phyloP scores from a whole-genome alignment of 306 rosid species.

The Trifolium fragiferum region DNA sequence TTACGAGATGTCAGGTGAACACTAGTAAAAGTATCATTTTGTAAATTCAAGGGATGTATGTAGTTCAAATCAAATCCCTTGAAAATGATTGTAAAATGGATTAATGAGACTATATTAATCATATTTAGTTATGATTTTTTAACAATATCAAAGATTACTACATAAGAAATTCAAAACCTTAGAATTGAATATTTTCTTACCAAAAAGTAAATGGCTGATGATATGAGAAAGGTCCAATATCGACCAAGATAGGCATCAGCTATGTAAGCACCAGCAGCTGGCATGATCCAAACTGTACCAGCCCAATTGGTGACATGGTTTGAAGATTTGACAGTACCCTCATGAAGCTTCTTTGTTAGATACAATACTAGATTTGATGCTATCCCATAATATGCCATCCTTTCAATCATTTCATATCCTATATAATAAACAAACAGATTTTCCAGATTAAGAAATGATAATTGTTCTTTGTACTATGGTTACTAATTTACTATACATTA shows the following conservation, averaged over 20 bases:
- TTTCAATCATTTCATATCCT: constrained; percentile 79
- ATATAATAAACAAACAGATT: neutral
- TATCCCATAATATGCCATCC: constrained; percentile 84
- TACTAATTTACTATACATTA: too few relatives aligned
- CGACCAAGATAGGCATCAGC: constrained; percentile 76
- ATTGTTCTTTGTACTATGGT: neutral
- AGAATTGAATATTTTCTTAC: constrained; percentile 43
- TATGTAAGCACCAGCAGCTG: constrained; percentile 64
- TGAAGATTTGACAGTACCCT: constrained; percentile 74
- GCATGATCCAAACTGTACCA: constrained; percentile 76
- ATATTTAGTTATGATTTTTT: neutral
- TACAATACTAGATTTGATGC: constrained; percentile 68
- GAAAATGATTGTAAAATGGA: too few relatives aligned
- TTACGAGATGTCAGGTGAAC: too few relatives aligned
- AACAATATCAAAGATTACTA: neutral
- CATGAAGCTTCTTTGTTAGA: constrained; percentile 66
- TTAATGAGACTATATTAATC: neutral
- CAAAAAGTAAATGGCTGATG: constrained; percentile 65
- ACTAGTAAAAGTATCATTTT: too few relatives aligned
- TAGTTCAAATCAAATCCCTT: too few relatives aligned
- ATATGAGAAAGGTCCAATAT: constrained; percentile 62
- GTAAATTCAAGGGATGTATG: too few relatives aligned
- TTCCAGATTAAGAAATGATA: constrained; percentile 9
- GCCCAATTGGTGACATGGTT: constrained; percentile 78
- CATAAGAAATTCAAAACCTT: neutral